phyloP scores from a whole-genome alignment of 2,329 filamentous ascomycete species.

The Ophiostoma angusticollis region DNA sequence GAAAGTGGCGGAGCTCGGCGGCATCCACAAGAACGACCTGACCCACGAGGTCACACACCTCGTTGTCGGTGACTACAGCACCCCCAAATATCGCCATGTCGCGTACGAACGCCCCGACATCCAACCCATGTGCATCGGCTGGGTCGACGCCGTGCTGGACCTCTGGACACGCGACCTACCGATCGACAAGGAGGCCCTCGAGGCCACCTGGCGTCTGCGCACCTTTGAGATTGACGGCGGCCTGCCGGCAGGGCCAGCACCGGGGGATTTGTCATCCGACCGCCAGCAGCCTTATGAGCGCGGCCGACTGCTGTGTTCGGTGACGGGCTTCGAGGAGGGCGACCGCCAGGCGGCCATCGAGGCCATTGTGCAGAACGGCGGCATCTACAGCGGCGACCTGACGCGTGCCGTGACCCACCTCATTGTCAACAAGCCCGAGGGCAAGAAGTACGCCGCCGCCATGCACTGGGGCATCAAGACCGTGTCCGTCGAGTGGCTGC shows the following conservation, averaged over 20 bases:
- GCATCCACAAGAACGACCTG: constrained; percentile 75
- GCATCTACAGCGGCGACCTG: constrained; percentile 75
- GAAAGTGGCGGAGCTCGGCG: constrained; percentile 69
- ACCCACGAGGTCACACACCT: constrained; percentile 95
- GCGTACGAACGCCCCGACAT: constrained; percentile 81
- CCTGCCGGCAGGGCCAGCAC: constrained; percentile 21
- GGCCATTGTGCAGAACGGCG: constrained; percentile 57
- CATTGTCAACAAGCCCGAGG: constrained; percentile 63
- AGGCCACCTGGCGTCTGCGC: constrained; percentile 51
- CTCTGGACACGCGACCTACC: constrained; percentile 70
- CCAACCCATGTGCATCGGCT: constrained; percentile 66
- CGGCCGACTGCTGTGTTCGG: constrained; percentile 35
- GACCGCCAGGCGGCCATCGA: constrained; percentile 60
- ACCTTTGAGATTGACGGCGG: constrained; percentile 45
- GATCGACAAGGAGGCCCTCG: constrained; percentile 58
- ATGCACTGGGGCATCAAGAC: constrained; percentile 67
- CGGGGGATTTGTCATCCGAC: too few relatives aligned
- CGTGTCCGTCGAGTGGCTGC: constrained; percentile 74
- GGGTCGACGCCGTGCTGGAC: constrained; percentile 68
- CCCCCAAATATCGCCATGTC: constrained; percentile 90
- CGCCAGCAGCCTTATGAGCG: constrained; percentile 19
- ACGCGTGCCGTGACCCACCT: constrained; percentile 80
- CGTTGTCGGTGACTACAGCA: constrained; percentile 77
- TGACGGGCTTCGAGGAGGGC: constrained; percentile 46
- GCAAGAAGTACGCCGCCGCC: constrained; percentile 86